These are phyloP conservation scores for Taphrina deformans DNA, from an alignment of 1,139 yeast genomes.

Conservation along the genomic window DNA sequence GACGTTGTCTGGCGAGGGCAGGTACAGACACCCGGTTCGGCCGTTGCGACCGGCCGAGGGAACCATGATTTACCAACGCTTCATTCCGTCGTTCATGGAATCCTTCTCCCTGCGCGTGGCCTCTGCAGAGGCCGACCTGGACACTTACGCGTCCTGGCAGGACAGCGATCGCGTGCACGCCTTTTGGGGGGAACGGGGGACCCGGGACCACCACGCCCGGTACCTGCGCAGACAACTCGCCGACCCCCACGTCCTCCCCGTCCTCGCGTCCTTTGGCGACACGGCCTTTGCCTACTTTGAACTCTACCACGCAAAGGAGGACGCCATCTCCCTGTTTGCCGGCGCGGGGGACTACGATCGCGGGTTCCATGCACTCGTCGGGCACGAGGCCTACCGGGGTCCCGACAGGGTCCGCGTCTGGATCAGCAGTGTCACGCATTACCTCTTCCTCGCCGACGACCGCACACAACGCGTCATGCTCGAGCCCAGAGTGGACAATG, in stretches of 20 bases:
- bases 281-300: slow-evolving; percentile 40
- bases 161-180: slow-evolving; percentile 40
- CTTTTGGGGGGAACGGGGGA: slow-evolving; percentile 41
- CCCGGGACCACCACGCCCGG: slow-evolving; percentile 34
- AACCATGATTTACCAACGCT: not conserved
- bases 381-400: slow-evolving; percentile 40
- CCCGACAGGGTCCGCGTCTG: slow-evolving; percentile 40
- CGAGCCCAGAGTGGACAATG: slow-evolving; percentile 42
- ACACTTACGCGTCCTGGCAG: slow-evolving; percentile 38
- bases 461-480: slow-evolving; percentile 39
- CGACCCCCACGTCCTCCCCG: slow-evolving; percentile 38
- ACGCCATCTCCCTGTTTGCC: slow-evolving; percentile 38
- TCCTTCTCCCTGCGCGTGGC: not conserved
- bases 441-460: slow-evolving; percentile 39
- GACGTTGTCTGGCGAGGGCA: not conserved
- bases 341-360: slow-evolving; percentile 38
- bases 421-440: slow-evolving; percentile 40
- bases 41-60: not conserved
- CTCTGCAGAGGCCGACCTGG: not conserved
- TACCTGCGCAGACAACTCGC: slow-evolving; percentile 35
- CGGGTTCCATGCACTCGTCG: slow-evolving; percentile 42
- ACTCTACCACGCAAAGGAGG: slow-evolving; percentile 41
- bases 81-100: not conserved
- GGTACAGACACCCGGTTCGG: not conserved
- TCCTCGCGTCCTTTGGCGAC: slow-evolving; percentile 39